Percentiles rank a stretch among this genome's conserved stretches.
phyloP scores from a whole-genome alignment of 805 yeast species.

The Metschnikowia orientalis region DNA sequence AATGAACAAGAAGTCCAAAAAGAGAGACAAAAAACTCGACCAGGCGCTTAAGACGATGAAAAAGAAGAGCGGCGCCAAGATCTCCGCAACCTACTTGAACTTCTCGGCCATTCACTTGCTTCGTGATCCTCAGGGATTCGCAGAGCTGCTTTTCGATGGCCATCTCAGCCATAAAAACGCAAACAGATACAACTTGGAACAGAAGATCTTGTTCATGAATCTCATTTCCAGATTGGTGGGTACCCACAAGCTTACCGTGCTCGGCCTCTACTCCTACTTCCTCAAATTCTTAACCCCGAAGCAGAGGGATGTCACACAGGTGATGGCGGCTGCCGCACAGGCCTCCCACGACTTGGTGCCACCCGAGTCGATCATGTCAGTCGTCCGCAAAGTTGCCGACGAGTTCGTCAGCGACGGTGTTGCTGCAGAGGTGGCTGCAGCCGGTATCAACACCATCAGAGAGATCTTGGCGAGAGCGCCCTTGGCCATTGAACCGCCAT shows the following conservation, averaged over 20 bases:
- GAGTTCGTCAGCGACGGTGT: conserved; percentile 99
- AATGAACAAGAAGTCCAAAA: conserved; percentile 76
- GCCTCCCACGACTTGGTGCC: conserved; percentile 96
- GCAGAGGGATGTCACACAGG: conserved; percentile 89
- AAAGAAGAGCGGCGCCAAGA: conserved; percentile 49
- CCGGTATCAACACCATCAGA: conserved; percentile 92
- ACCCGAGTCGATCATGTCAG: conserved; percentile 78
- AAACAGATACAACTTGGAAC: conserved; percentile 76
- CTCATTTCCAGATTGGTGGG: conserved; percentile 86
- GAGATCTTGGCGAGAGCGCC: conserved; percentile 94
- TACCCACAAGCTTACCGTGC: conserved; percentile 84
- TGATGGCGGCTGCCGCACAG: conserved; percentile 96
- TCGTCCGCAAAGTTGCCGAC: conserved; percentile 90
- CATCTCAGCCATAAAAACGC: conserved; percentile 69
- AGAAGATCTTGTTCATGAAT: conserved; percentile 83
- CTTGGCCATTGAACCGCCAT: conserved; percentile 81
- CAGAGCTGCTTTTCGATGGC: conserved; percentile 71
- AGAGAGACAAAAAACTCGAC: conserved; percentile 76
- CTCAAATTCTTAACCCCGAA: conserved; percentile 90
- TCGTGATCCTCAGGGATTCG: conserved; percentile 97
- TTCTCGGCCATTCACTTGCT: conserved; percentile 92
- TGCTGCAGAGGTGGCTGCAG: conserved; percentile 95
- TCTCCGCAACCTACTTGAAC: conserved; percentile 68
- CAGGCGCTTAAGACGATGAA: conserved; percentile 64
- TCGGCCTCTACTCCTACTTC: conserved; percentile 86